phyloP scores from a whole-genome alignment of 2,329 filamentous ascomycete genomes.

The Teratosphaeria epicoccoides region DNA sequence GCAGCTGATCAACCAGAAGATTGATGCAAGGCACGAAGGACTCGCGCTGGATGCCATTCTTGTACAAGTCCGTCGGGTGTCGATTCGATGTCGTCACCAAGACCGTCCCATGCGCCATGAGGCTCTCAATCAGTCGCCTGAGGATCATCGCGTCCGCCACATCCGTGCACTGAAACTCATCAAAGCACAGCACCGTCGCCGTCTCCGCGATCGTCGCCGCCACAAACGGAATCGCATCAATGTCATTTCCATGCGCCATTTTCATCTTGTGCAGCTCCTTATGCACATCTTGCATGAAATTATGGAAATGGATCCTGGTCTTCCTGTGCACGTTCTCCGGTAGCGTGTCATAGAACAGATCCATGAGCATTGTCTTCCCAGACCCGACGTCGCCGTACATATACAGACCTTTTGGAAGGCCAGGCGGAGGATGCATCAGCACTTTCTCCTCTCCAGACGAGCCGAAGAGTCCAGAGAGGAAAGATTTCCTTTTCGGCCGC shows the following conservation, averaged over 20 bases:
- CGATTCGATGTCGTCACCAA: constrained; percentile 92
- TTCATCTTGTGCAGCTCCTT: constrained; percentile 83
- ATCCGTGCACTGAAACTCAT: constrained; percentile 98
- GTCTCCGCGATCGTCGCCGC: constrained; percentile 86
- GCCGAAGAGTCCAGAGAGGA: constrained; percentile 54
- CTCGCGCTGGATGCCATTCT: constrained; percentile 92
- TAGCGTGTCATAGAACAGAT: constrained; percentile 89
- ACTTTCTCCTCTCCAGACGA: constrained; percentile 23
- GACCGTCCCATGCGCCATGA: constrained; percentile 96
- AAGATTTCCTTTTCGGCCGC: constrained; percentile 41
- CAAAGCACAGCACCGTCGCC: constrained; percentile 84
- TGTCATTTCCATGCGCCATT: constrained; percentile 75
- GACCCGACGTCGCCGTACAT: constrained; percentile 94
- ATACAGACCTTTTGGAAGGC: constrained; percentile 80
- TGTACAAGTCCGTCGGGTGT: constrained; percentile 94
- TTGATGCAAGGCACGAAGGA: constrained; percentile 94
- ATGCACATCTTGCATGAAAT: constrained; percentile 98
- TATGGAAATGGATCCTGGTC: constrained; percentile 94
- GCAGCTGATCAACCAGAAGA: constrained; percentile 71
- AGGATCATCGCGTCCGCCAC: constrained; percentile 98
- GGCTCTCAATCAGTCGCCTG: constrained; percentile 68
- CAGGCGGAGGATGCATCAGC: constrained; percentile 49
- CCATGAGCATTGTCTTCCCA: constrained; percentile 99
- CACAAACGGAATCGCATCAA: constrained; percentile 84
- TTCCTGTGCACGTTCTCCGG: constrained; percentile 70